These are phyloP conservation scores for Dryas drummondii DNA, from an alignment of 306 rosid genomes.

Conservation along the genomic window DNA sequence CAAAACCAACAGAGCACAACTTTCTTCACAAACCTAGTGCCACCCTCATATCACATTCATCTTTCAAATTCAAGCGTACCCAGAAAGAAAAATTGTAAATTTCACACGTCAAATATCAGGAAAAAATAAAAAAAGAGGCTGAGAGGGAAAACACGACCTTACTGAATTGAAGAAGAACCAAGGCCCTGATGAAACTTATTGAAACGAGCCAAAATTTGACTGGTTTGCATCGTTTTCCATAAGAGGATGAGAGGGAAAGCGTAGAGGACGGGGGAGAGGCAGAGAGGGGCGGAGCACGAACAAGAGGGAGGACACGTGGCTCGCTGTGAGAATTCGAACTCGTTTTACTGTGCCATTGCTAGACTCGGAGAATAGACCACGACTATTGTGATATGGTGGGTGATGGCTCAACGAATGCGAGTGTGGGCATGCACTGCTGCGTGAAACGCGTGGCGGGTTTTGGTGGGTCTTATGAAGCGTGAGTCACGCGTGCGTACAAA, in stretches of 20 bases:
- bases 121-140: background rate
- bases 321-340: background rate
- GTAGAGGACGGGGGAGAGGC: constrained; percentile 39
- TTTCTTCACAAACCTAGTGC: background rate
- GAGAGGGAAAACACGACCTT: background rate
- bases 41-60: constrained; percentile 10
- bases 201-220: background rate
- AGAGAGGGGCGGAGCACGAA: constrained; percentile 1
- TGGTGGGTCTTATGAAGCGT: no score
- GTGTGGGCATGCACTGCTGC: no score
- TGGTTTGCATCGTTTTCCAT: background rate
- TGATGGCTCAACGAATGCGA: no score
- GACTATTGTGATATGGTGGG: background rate
- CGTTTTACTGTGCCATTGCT: background rate
- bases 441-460: no score
- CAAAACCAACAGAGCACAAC: background rate
- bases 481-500: no score
- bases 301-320: constrained; percentile 29
- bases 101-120: background rate
- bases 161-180: background rate
- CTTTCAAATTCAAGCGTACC: background rate
- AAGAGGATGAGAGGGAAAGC: constrained; percentile 28
- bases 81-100: background rate
- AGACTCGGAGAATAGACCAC: background rate
- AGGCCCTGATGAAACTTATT: background rate